Base-by-base conservation (phyloP, 1,284 basidiomycete species). In the Amylostereum areolatum region DNA sequence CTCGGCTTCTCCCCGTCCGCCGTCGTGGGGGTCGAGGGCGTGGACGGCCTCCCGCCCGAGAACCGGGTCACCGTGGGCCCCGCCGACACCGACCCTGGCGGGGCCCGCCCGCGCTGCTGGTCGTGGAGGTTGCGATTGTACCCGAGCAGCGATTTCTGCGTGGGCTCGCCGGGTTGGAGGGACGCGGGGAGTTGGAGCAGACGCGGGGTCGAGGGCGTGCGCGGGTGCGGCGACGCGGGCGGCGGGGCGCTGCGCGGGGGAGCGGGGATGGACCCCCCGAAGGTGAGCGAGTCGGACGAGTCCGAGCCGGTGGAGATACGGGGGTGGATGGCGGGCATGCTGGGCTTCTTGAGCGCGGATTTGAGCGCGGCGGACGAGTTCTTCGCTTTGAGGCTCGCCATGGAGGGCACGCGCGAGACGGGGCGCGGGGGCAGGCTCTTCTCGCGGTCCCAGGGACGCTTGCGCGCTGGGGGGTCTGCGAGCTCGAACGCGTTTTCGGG, bases 61-160 rank as follows among this genome's bases (percentile, higher is more conserved):
- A 40, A 30, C 11, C 47, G 25, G 7, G 18, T 43, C 3, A 61
- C 55, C 33, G 46, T 51, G 5, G 57, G 55, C 27, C 33, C 35
- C 4, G 55, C 56, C 45, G 51, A 45, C 34, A 49, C 39, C 12
- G 50, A 46, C 8, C 47, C 51, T 25, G 50, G 43, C 3, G 31
- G 28, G 3, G 59, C 27, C 55, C 28, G 41, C 4, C 32, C 11
- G 25, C 59, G 57, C 45, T 62, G 64, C 42, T 67, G 66, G 48
- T 72, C 70, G 47, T 71, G 70, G 9, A 72, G 42, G 27, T 71
- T 69, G 6, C 70, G 61, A 43, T 72, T 72, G 49, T 71, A 70
- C 3, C 53, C 51, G 46, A 72, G 55, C 24, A 70, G 50, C 43
- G 60, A 53, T 2, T 59, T 59, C 1, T 56, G 49, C 10, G 52